These are phyloP conservation scores for Leccinum broughii DNA, from an alignment of 768 basidiomycete genomes.

Conservation along the genomic window DNA sequence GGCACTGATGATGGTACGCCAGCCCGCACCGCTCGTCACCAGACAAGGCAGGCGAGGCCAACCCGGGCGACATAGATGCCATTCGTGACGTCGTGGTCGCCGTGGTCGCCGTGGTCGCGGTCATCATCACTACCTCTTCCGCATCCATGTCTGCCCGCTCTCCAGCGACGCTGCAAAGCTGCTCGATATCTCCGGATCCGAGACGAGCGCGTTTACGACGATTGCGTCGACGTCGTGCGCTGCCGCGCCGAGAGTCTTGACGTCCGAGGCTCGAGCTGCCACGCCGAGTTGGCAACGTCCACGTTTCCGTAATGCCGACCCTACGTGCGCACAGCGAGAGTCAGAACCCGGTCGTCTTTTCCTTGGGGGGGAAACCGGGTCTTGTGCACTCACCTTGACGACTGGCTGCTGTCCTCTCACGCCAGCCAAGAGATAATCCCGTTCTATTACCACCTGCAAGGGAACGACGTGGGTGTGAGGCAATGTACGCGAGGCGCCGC, in stretches of 20 bases:
- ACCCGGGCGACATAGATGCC: conserved; percentile 45
- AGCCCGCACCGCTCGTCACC: conserved; percentile 47
- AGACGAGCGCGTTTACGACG: conserved; percentile 75
- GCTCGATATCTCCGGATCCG: conserved; percentile 82
- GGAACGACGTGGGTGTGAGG: too few species aligned
- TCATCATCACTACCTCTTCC: conserved; percentile 50
- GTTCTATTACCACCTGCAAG: too few species aligned
- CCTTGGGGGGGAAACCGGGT: background rate
- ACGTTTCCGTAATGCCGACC: conserved; percentile 73
- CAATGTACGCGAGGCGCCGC: too few species aligned
- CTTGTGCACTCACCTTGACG: conserved; percentile 56
- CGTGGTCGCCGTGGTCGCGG: background rate
- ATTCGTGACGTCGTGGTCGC: background rate
- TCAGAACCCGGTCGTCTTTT: conserved; percentile 1
- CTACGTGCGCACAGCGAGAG: conserved; percentile 41
- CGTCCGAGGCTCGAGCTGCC: conserved; percentile 76
- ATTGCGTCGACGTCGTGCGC: conserved; percentile 74
- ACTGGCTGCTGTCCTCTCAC: conserved; percentile 38
- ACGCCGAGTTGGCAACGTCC: conserved; percentile 64
- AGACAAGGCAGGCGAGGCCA: conserved; percentile 64
- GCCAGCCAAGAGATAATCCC: too few species aligned
- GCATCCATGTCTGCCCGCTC: conserved; percentile 66
- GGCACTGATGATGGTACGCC: conserved; percentile 13
- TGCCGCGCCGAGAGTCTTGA: conserved; percentile 56
- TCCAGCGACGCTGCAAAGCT: conserved; percentile 83